These are phyloP conservation scores for Trichoderma oligosporum DNA, from an alignment of 2,329 filamentous ascomycete species.

Conservation along the genomic window DNA sequence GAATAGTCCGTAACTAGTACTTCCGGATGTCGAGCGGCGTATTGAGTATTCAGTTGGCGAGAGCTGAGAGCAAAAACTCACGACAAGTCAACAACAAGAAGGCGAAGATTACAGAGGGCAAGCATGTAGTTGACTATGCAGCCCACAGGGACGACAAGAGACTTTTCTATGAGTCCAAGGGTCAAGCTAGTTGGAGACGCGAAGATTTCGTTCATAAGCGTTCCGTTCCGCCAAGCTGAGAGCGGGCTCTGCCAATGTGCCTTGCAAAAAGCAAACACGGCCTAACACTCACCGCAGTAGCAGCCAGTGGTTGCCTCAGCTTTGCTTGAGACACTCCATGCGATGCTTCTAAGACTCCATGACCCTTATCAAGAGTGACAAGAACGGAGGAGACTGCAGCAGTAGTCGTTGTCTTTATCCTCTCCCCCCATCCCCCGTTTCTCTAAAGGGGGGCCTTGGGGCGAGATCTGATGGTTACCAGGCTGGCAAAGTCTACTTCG, in stretches of 20 bases:
- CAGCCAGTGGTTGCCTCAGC: neutral
- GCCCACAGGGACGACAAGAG: neutral
- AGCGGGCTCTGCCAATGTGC: neutral
- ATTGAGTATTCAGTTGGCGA: neutral
- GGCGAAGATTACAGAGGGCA: neutral
- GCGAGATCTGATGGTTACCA: neutral
- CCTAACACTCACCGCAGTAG: neutral
- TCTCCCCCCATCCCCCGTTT: slow-evolving; percentile 1
- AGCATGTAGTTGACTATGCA: neutral
- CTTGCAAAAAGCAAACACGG: neutral
- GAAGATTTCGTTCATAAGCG: slow-evolving; percentile 3
- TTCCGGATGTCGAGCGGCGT: neutral
- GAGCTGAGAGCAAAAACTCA: neutral
- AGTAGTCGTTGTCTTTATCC: neutral
- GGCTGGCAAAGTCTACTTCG: slow-evolving; percentile 5
- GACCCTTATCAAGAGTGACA: neutral
- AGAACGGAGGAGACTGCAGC: neutral
- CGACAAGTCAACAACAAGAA: neutral
- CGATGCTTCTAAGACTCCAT: slow-evolving; percentile 7
- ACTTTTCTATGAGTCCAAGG: neutral
- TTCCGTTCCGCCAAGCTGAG: slow-evolving; percentile 4
- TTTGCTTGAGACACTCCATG: slow-evolving; percentile 4
- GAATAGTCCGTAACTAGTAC: neutral
- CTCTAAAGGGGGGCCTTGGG: neutral
- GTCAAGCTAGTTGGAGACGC: neutral